Evolutionary conservation across 768 basidiomycete genomes (phyloP), one percentile per base, ranked within the genome.

Genomic region (Hypsizygus marmoreus): DNA sequence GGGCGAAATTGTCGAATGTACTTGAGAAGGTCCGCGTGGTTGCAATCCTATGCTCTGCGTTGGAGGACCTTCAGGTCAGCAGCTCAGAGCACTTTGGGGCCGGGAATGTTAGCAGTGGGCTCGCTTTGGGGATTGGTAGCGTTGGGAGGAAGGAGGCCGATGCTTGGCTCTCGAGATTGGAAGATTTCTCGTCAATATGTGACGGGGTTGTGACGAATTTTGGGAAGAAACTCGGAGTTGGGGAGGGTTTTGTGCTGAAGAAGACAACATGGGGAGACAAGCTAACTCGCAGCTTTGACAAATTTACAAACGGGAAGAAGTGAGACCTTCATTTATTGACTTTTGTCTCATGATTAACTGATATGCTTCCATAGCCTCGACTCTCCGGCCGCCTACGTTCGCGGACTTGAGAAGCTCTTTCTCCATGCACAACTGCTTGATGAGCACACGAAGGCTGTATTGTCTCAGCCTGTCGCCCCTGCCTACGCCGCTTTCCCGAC

Each of bases 231-330:
- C 73, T 95, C 17, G 87, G 91, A 9, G 85, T 90, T 36, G 90
- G 91, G 16, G 93, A 94, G 65, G 88, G 90, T 13, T 88, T 94
- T 54, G 83, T 86, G 46, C 76, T 82, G 23, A 89, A 87, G 74
- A 93, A 91, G 70, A 82, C 79, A 46, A 81, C 84, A 25, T 90
- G 86, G 88, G 77, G 86, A 32, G 81, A 81, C 55, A 86, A 84
- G 64, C 67, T 90, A 40, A 81, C 83, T 43, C 80, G 87, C 55
- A 80, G 82, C 59, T 77, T 91, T 53, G 88, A 89, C 68, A 88
- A 90, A 66, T 77, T 91, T 56, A 91, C 91, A 32, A 91, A 86
- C 55, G 90, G 88, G 52, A 94, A 94, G 72, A 91, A 91, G 91
- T 92, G 63, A 59, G 82, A 29, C 7, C 6, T 66, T 29, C 25